A percentile compares a stretch with the other conserved stretches of the same genome.
These are phyloP conservation scores for Graphiopsis chlorocephala DNA, from an alignment of 2,329 filamentous ascomycete genomes.

Conservation along the genomic window DNA sequence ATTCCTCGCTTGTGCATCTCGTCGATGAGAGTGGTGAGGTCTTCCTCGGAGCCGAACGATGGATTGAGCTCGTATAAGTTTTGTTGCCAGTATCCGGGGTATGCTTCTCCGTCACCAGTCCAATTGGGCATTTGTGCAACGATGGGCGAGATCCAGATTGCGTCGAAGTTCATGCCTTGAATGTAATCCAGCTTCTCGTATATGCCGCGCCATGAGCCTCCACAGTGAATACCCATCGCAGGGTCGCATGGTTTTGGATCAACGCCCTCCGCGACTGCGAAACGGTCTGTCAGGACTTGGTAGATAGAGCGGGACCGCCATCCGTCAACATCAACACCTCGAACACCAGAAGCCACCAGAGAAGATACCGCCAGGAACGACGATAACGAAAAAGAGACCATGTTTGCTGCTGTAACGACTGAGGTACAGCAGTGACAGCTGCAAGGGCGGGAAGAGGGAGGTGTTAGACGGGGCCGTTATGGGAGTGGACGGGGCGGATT, in stretches of 20 bases:
- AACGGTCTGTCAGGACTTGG: slow-evolving; percentile 57
- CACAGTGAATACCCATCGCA: slow-evolving; percentile 33
- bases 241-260: slow-evolving; percentile 46
- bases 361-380: slow-evolving; percentile 7
- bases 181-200: slow-evolving; percentile 40
- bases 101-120: slow-evolving; percentile 34
- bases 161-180: slow-evolving; percentile 43
- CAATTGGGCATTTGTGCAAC: slow-evolving; percentile 26
- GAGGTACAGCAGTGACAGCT: slow-evolving; percentile 12
- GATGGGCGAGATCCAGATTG: slow-evolving; percentile 37
- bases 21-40: slow-evolving; percentile 40
- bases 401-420: slow-evolving; percentile 15
- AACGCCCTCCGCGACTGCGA: slow-evolving; percentile 49
- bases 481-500: slow-evolving; percentile 4
- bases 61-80: slow-evolving; percentile 44
- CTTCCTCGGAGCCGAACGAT: slow-evolving; percentile 43
- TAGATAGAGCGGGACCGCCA: slow-evolving; percentile 50
- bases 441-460: slow-evolving; percentile 12
- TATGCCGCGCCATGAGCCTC: slow-evolving; percentile 38
- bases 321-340: slow-evolving; percentile 25
- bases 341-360: slow-evolving; percentile 3
- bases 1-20: slow-evolving; percentile 44
- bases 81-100: slow-evolving; percentile 46
- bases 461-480: slow-evolving; percentile 3
- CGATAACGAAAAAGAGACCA: slow-evolving; percentile 12